A percentile compares a stretch with the other conserved stretches of the same genome.
Evolutionary conservation across 805 yeast genomes (phyloP).

Genomic region (Wickerhamiella sorbophila): DNA sequence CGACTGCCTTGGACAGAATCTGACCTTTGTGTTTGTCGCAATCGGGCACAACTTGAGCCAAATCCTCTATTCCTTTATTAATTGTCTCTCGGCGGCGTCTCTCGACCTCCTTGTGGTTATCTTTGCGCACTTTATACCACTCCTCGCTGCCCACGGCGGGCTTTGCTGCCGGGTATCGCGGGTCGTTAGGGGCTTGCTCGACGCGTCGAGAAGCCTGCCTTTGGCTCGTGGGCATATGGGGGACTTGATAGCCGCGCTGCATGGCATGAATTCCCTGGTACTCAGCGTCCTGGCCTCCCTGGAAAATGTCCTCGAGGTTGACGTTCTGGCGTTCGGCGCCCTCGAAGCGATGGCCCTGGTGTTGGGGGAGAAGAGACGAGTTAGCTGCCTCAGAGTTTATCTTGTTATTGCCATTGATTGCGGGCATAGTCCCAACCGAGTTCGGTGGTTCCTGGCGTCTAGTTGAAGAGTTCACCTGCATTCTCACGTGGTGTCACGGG

Average conservation of each 20-base stretch:
- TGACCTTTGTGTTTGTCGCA: conserved; percentile 60
- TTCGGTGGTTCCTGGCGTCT: not conserved
- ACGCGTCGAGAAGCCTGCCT: not conserved
- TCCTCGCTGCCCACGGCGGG: conserved; percentile 67
- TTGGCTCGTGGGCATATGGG: not conserved
- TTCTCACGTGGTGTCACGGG: conserved; percentile 4
- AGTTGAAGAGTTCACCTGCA: not conserved
- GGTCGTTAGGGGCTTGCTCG: conserved; percentile 1
- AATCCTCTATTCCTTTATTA: conserved; percentile 26
- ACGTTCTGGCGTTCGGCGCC: conserved; percentile 2
- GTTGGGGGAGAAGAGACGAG: not conserved
- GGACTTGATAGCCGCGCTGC: conserved; percentile 2
- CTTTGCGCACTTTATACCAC: conserved; percentile 71
- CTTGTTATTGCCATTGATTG: not conserved
- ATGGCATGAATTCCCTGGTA: conserved; percentile 7
- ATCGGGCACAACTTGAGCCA: conserved; percentile 34
- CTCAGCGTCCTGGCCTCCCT: conserved; percentile 5
- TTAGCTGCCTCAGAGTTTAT: not conserved
- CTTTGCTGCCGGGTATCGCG: conserved; percentile 23
- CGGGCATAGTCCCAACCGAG: not conserved
- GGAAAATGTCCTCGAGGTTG: conserved; percentile 4
- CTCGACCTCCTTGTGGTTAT: conserved; percentile 53
- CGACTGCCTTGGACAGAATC: conserved; percentile 75
- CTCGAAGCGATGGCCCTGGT: conserved; percentile 4
- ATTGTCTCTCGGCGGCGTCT: conserved; percentile 22